A percentile compares a stretch with the other conserved stretches of the same genome.
phyloP scores from a whole-genome alignment of 345 rosid genomes.

The Carallia brachiata region DNA sequence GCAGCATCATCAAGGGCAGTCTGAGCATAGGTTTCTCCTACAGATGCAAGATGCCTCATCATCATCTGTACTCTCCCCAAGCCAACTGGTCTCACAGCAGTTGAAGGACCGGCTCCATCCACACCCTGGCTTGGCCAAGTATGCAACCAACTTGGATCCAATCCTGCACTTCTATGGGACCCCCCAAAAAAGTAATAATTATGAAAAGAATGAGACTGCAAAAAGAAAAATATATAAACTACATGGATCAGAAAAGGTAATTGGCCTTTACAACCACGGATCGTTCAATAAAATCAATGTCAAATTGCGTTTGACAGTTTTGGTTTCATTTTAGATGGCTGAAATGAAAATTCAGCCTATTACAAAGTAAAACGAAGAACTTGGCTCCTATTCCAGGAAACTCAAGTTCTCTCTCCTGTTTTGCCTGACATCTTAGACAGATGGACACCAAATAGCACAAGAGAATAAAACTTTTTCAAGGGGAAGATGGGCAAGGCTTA shows the following conservation, averaged over 20 bases:
- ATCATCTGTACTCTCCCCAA: slow-evolving; percentile 91
- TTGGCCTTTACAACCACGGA: background rate
- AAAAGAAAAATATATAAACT: slow-evolving; percentile 5
- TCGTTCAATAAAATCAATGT: too few relatives aligned
- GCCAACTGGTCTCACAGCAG: slow-evolving; percentile 70
- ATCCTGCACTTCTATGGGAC: slow-evolving; percentile 62
- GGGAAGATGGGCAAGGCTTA: background rate
- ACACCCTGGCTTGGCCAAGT: slow-evolving; percentile 71
- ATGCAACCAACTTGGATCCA: slow-evolving; percentile 76
- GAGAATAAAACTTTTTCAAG: too few relatives aligned
- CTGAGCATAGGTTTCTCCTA: slow-evolving; percentile 91
- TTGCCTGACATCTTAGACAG: background rate
- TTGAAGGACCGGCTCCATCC: slow-evolving; percentile 94
- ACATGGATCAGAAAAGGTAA: background rate
- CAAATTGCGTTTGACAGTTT: too few relatives aligned
- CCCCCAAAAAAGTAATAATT: background rate
- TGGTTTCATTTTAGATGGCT: too few relatives aligned
- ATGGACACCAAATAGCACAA: too few relatives aligned
- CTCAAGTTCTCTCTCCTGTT: background rate
- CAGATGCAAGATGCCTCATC: slow-evolving; percentile 99
- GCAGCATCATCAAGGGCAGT: slow-evolving; percentile 83
- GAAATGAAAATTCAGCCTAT: background rate
- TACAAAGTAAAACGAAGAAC: background rate
- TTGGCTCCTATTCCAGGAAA: background rate
- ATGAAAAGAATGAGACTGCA: slow-evolving; percentile 3